Evolutionary conservation across 805 yeast genomes (phyloP), one percentile per base, ranked within the genome.

Genomic region (Kurtzmaniella cleridarum): DNA sequence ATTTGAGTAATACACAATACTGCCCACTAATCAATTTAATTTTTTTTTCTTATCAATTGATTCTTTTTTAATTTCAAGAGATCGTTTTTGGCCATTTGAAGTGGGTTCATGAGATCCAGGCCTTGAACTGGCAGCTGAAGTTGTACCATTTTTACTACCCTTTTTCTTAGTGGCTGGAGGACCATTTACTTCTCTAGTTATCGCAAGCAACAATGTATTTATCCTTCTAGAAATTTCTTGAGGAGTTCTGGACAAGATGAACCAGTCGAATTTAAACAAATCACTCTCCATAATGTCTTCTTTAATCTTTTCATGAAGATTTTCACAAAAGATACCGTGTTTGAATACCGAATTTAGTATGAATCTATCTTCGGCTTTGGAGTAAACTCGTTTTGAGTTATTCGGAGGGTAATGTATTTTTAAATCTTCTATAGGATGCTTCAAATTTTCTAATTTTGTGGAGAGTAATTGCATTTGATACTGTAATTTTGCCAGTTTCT

Each of bases 371-470:
- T 85, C 95, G 0, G 72, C 57, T 26, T 76, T 75, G 7, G 85
- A 78, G 50, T 82, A 85, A 7, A 83, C 71, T 48, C 89, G 64
- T 51, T 84, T 83, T 10, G 93, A 83, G 54, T 83, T 84, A 53
- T 84, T 84, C n/a, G 90, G 90, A 0, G 93, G 91, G 43, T 83
- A 85, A 39, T 76, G 83, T 17, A 85, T 79, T 3, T 60, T 61
- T 57, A 85, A 60, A 32, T 81, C 79, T 33, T 78, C 78, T 16
- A 83, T 54, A 0, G 90, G 89, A 41, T 73, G 76, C n/a, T 66
- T 64, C 31, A 71, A 65, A 39, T 69, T 73, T 34, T 69, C 69
- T 46, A 84, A 60, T 48, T 83, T 83, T 26, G 57, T 60, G 2
- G 67, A 69, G 28, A 84, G 61, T 8, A 81, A 60, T 36, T 64